phyloP scores from a whole-genome alignment of 352 stramenopile species.

The Pythium scleroteichum region DNA sequence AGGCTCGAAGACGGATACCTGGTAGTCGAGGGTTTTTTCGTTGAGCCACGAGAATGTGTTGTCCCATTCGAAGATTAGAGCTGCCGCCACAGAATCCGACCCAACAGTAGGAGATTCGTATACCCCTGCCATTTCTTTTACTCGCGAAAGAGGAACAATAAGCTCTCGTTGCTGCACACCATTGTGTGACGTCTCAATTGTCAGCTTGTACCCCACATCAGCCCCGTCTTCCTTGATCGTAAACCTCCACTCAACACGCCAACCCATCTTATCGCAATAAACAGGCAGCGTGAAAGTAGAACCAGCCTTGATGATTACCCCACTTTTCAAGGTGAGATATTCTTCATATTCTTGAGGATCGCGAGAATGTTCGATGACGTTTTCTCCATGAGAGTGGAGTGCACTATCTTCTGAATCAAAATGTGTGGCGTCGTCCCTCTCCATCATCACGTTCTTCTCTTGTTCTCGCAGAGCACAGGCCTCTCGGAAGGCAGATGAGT shows the following conservation, averaged over 20 bases:
- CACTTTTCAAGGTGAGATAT: slow-evolving; percentile 69
- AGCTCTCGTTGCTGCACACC: slow-evolving; percentile 10
- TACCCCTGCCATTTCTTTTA: slow-evolving; percentile 54
- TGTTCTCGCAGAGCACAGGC: slow-evolving; percentile 59
- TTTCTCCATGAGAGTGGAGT: neutral
- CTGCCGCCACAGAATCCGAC: slow-evolving; percentile 17
- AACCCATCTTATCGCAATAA: slow-evolving; percentile 59
- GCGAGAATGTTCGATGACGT: neutral
- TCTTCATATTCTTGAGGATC: slow-evolving; percentile 50
- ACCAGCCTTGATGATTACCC: slow-evolving; percentile 79
- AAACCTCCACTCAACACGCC: slow-evolving; percentile 83
- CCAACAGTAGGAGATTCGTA: slow-evolving; percentile 34
- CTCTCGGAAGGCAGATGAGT: slow-evolving; percentile 59
- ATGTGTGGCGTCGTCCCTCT: neutral
- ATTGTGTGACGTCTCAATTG: slow-evolving; percentile 6
- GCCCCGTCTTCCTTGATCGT: slow-evolving; percentile 65
- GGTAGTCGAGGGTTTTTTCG: slow-evolving; percentile 84
- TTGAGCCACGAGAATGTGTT: slow-evolving; percentile 87
- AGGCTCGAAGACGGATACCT: slow-evolving; percentile 72
- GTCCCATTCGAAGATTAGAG: slow-evolving; percentile 75
- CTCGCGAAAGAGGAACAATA: slow-evolving; percentile 46
- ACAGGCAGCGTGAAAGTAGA: slow-evolving; percentile 69
- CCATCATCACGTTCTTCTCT: neutral
- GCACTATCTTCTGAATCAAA: neutral
- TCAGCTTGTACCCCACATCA: slow-evolving; percentile 61